Conservation (phyloP, 2,329 filamentous ascomycete genomes). For the Westerdykella sp. region DNA sequence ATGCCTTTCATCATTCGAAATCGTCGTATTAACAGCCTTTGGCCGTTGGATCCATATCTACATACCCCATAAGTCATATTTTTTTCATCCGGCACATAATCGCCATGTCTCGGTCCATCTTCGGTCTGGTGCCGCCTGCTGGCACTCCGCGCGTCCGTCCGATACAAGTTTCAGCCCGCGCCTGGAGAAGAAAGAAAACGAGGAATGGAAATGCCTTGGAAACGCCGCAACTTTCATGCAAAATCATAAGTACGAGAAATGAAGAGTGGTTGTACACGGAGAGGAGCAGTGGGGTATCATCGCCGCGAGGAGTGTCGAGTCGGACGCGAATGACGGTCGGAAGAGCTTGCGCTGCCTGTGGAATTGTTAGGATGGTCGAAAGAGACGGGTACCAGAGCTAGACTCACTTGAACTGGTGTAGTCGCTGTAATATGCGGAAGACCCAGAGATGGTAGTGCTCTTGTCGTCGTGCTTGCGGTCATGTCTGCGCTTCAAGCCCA, state of each 20-base stretch:
- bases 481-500: constrained; percentile 42
- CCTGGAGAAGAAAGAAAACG: too few species aligned
- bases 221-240: not conserved
- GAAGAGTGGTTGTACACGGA: constrained; percentile 7
- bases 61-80: constrained; percentile 10
- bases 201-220: not conserved
- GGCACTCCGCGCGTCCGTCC: too few species aligned
- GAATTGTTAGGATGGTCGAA: constrained; percentile 14
- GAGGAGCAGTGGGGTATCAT: constrained; percentile 3
- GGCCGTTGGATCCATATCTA: constrained; percentile 8
- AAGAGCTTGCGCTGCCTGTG: constrained; percentile 42
- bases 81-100: constrained; percentile 6
- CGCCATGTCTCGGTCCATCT: constrained; percentile 5
- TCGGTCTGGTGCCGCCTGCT: constrained; percentile 1
- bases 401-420: constrained; percentile 46
- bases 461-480: constrained; percentile 40
- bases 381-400: not conserved
- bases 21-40: constrained; percentile 13
- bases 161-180: too few species aligned
- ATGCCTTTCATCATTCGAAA: not conserved
- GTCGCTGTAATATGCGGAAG: constrained; percentile 39
- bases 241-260: not conserved
- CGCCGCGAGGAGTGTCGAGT: constrained; percentile 34
- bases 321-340: constrained; percentile 37
- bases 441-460: constrained; percentile 37